A percentile compares a stretch with the other conserved stretches of the same genome.
These are phyloP conservation scores for Fusarium domesticum DNA, from an alignment of 2,329 filamentous ascomycete species.

Conservation along the genomic window DNA sequence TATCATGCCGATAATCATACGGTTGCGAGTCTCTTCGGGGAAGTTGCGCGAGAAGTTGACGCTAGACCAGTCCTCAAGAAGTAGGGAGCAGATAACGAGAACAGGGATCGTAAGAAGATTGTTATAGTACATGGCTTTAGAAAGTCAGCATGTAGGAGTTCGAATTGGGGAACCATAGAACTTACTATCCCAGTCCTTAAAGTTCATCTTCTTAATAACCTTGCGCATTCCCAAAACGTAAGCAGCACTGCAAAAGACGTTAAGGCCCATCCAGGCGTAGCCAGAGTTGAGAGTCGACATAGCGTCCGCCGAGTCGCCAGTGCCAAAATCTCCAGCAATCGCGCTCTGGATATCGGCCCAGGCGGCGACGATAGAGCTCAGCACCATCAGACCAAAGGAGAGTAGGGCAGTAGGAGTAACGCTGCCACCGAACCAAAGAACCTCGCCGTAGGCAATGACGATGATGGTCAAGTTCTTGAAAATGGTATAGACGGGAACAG, in stretches of 20 bases:
- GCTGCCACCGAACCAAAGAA: conserved; percentile 94
- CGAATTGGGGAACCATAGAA: conserved; percentile 26
- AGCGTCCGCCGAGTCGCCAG: conserved; percentile 64
- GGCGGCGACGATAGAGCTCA: conserved; percentile 90
- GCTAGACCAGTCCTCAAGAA: conserved; percentile 89
- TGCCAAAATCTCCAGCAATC: conserved; percentile 57
- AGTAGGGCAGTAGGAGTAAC: conserved; percentile 85
- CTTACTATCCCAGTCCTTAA: conserved; percentile 99
- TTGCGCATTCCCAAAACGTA: conserved; percentile 95
- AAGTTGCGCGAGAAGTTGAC: conserved; percentile 86
- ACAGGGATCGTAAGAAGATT: conserved; percentile 95
- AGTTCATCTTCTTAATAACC: conserved; percentile 98
- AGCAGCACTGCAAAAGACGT: conserved; percentile 89
- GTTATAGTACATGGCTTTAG: conserved; percentile 97
- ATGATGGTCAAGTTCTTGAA: conserved; percentile 99
- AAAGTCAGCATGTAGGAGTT: conserved; percentile 30
- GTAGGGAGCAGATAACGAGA: conserved; percentile 73
- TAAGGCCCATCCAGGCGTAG: conserved; percentile 97
- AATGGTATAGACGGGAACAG: conserved; percentile 97
- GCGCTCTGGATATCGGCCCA: conserved; percentile 96
- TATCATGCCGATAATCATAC: conserved; percentile 82
- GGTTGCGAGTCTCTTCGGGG: conserved; percentile 74
- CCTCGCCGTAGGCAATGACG: conserved; percentile 96
- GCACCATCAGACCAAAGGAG: conserved; percentile 93
- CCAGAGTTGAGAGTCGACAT: conserved; percentile 90